These are phyloP conservation scores for Sporothrix brasiliensis DNA, from an alignment of 2,329 filamentous ascomycete genomes.

Conservation along the genomic window DNA sequence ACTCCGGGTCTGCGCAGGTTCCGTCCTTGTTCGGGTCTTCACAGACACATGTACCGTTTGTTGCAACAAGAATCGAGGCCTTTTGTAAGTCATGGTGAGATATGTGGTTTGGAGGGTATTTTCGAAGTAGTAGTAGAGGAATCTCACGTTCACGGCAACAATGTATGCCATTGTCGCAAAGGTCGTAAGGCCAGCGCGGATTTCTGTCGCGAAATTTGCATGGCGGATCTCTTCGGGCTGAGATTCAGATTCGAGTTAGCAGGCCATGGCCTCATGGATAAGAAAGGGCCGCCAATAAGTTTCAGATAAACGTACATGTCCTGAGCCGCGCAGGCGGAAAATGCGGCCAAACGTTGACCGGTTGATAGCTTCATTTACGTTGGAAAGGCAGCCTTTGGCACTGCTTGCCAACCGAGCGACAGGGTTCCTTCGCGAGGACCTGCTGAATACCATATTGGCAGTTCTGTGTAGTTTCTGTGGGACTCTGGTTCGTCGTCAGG, in stretches of 20 bases:
- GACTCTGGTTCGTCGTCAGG: neutral
- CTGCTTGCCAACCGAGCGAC: constrained; percentile 57
- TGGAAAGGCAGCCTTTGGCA: constrained; percentile 58
- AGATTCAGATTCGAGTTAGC: neutral
- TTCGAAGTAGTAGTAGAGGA: neutral
- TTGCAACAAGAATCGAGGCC: constrained; percentile 71
- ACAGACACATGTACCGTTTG: constrained; percentile 77
- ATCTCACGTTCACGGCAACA: constrained; percentile 68
- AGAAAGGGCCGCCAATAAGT: neutral
- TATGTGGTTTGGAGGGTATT: neutral
- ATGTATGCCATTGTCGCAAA: constrained; percentile 85
- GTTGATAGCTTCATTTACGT: constrained; percentile 45
- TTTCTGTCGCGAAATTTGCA: constrained; percentile 73
- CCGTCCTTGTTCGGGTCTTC: neutral
- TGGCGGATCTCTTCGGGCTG: constrained; percentile 65
- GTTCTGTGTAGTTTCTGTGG: neutral
- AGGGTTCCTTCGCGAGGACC: constrained; percentile 38
- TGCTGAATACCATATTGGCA: constrained; percentile 17
- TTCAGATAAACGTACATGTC: constrained; percentile 59
- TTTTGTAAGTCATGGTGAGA: constrained; percentile 44
- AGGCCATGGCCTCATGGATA: neutral
- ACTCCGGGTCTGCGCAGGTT: constrained; percentile 41
- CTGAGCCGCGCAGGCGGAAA: constrained; percentile 68
- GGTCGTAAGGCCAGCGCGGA: constrained; percentile 78
- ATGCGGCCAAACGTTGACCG: constrained; percentile 57